Percentiles rank a stretch among this genome's conserved stretches.
These are phyloP conservation scores for Lonicera japonica DNA, from an alignment of 129 eudicot species.

Conservation along the genomic window DNA sequence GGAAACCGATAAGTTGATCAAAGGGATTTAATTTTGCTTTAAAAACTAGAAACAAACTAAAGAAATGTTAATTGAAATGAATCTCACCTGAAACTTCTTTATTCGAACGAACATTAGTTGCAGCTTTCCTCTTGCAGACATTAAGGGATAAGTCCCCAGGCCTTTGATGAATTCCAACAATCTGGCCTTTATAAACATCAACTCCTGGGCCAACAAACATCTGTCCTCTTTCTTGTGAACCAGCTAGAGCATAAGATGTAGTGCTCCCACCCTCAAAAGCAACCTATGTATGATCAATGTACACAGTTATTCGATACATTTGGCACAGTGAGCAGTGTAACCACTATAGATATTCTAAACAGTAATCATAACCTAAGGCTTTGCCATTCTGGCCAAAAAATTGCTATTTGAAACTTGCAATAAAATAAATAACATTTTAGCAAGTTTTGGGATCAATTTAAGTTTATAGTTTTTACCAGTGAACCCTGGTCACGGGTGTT, in stretches of 20 bases:
- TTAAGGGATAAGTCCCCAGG: conserved; percentile 83
- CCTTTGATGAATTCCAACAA: conserved; percentile 93
- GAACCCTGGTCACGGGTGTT: conserved; percentile 93
- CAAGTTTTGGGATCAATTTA: background rate
- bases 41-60: no score
- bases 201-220: conserved; percentile 72
- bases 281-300: conserved; percentile 38
- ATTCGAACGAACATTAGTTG: conserved; percentile 91
- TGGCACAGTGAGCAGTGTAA: no score
- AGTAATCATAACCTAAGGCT: no score
- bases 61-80: background rate
- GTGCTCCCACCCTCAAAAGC: conserved; percentile 87
- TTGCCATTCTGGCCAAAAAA: no score
- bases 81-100: conserved; percentile 77
- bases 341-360: no score
- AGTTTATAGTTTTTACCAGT: conserved; percentile 47
- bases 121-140: conserved; percentile 96
- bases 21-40: no score
- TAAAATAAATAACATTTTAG: no score
- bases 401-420: no score
- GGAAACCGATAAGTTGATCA: no score
- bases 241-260: conserved; percentile 74
- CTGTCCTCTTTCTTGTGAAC: conserved; percentile 95
- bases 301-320: no score
- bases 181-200: conserved; percentile 84